Evolutionary conservation across 2,329 filamentous ascomycete species (phyloP).

Genomic region (Cladophialophora yegresii): DNA sequence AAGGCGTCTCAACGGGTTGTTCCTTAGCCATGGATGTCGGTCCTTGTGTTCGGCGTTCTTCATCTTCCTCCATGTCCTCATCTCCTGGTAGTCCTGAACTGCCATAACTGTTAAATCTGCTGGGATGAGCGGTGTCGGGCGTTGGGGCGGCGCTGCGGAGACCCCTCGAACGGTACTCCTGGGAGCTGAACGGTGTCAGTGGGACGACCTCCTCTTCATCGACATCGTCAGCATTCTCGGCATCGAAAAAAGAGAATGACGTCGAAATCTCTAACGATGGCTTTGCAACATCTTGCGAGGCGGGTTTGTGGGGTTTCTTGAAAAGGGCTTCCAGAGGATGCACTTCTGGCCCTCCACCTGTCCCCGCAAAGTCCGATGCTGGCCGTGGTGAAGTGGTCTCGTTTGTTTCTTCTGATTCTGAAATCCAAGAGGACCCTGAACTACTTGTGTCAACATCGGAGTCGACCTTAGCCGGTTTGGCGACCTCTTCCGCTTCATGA

Average conservation of each 20-base stretch:
- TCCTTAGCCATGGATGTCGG: slow-evolving; percentile 12
- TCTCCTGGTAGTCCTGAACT: slow-evolving; percentile 28
- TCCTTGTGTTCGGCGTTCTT: slow-evolving; percentile 28
- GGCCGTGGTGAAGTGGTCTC: slow-evolving; percentile 27
- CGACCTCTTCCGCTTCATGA: slow-evolving; percentile 38
- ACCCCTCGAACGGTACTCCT: slow-evolving; percentile 67
- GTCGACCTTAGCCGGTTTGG: slow-evolving; percentile 41
- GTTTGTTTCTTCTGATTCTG: slow-evolving; percentile 22
- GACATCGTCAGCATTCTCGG: slow-evolving; percentile 54
- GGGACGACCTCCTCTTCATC: slow-evolving; percentile 52
- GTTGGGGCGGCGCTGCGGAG: slow-evolving; percentile 90
- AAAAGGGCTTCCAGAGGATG: slow-evolving; percentile 92
- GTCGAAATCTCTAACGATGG: slow-evolving; percentile 49
- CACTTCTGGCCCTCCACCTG: slow-evolving; percentile 59
- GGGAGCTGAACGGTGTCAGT: slow-evolving; percentile 78
- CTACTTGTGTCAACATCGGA: slow-evolving; percentile 36
- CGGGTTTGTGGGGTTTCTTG: slow-evolving; percentile 64
- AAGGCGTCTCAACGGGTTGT: slow-evolving; percentile 9
- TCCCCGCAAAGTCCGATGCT: slow-evolving; percentile 22
- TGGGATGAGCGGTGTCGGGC: slow-evolving; percentile 83
- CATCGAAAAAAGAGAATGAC: slow-evolving; percentile 78
- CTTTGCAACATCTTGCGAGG: slow-evolving; percentile 43
- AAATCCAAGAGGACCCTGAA: slow-evolving; percentile 36
- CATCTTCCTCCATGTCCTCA: slow-evolving; percentile 37
- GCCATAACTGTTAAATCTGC: slow-evolving; percentile 37